These are phyloP conservation scores for Chlorella ohadii DNA, from an alignment of 139 green algal species.

Conservation along the genomic window DNA sequence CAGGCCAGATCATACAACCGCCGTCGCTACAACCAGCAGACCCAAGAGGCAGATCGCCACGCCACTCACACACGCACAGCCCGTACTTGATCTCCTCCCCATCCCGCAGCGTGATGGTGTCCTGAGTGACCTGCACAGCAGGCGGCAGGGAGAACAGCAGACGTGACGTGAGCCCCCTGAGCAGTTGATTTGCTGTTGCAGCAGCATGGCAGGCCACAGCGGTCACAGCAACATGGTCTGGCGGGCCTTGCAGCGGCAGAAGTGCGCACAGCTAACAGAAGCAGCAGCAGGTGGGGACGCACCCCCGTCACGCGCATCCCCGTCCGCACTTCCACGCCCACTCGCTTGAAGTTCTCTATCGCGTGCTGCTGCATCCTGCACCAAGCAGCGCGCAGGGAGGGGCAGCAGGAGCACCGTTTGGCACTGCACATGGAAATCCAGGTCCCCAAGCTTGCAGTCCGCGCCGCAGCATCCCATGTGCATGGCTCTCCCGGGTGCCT, in stretches of 20 bases:
- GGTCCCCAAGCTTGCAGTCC: no score
- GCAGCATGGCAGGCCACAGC: background rate
- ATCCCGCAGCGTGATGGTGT: constrained; percentile 33
- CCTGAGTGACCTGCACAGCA: constrained; percentile 38
- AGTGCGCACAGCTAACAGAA: background rate
- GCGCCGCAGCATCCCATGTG: no score
- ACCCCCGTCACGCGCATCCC: constrained; percentile 56
- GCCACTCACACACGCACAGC: constrained; percentile 59
- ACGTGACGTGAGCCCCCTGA: no score
- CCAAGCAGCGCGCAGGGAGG: no score
- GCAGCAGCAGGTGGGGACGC: background rate
- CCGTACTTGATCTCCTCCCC: constrained; percentile 59
- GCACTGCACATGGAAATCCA: no score
- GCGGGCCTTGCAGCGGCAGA: background rate
- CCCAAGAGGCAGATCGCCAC: no score
- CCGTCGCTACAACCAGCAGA: no score
- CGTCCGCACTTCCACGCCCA: constrained; percentile 56
- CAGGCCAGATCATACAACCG: no score
- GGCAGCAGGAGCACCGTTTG: background rate
- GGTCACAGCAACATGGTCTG: no score
- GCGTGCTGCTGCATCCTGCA: constrained; percentile 45
- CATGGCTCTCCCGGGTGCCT: no score
- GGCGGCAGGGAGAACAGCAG: background rate
- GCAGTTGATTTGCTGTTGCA: no score
- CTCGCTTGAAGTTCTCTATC: constrained; percentile 51